A percentile compares a stretch with the other conserved stretches of the same genome.
phyloP scores from a whole-genome alignment of 495 filamentous ascomycete genomes.

The Penicilliopsis zonata region DNA sequence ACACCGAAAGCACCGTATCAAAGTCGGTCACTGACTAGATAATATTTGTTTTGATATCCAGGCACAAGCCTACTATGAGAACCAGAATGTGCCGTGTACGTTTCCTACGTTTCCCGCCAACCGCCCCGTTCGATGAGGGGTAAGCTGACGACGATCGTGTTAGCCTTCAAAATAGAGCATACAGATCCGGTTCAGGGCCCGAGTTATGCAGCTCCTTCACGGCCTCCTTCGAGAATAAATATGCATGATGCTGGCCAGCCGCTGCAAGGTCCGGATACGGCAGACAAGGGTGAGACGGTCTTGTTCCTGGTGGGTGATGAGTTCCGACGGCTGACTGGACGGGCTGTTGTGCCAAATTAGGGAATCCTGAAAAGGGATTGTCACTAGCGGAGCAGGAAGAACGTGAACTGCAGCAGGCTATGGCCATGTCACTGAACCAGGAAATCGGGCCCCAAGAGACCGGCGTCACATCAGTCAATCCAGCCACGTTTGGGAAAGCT shows the following conservation, averaged over 20 bases:
- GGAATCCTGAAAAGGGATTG: slow-evolving; percentile 29
- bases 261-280: slow-evolving; percentile 8
- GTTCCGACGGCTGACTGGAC: too few relatives aligned
- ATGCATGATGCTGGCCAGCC: slow-evolving; percentile 19
- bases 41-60: slow-evolving; percentile 3
- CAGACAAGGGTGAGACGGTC: slow-evolving; percentile 10
- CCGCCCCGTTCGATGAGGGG: not conserved
- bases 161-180: slow-evolving; percentile 47
- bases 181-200: slow-evolving; percentile 35
- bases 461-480: slow-evolving; percentile 35
- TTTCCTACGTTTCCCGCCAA: too few relatives aligned
- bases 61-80: slow-evolving; percentile 13
- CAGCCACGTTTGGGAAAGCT: slow-evolving; percentile 56
- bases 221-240: slow-evolving; percentile 57
- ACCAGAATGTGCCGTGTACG: slow-evolving; percentile 12
- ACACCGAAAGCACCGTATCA: too few relatives aligned
- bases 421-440: slow-evolving; percentile 39
- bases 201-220: slow-evolving; percentile 45
- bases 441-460: slow-evolving; percentile 42
- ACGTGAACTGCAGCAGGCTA: slow-evolving; percentile 44
- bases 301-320: slow-evolving; percentile 6
- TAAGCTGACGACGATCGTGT: slow-evolving; percentile 1
- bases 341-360: too few relatives aligned
- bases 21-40: too few relatives aligned
- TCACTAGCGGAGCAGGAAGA: slow-evolving; percentile 42